These are phyloP conservation scores for Fagopyrum homotropicum DNA, from an alignment of 148 eudicot species.

Conservation along the genomic window DNA sequence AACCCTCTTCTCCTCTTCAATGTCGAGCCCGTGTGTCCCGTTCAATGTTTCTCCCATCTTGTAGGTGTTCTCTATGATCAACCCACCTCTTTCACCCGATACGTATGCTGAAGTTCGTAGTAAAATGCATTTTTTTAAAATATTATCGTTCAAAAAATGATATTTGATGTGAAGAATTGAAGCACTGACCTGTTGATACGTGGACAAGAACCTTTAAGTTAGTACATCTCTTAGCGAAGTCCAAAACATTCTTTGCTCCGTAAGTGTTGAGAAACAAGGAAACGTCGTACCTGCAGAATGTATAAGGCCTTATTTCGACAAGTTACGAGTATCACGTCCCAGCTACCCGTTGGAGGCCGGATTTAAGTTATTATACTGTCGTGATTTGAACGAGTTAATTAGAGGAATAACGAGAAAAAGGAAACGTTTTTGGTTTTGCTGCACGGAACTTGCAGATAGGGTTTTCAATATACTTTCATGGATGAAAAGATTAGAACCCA, in stretches of 20 bases:
- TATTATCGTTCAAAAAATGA: not conserved
- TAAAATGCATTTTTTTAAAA: not conserved
- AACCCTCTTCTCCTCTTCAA: conserved; percentile 36
- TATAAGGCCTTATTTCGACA: not conserved
- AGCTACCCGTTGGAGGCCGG: too few relatives aligned
- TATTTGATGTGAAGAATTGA: not conserved
- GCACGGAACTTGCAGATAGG: too few relatives aligned
- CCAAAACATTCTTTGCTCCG: conserved; percentile 35
- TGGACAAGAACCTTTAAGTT: conserved; percentile 38
- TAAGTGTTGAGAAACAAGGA: conserved; percentile 34
- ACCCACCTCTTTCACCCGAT: conserved; percentile 41
- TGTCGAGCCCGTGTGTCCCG: conserved; percentile 33
- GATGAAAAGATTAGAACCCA: too few relatives aligned
- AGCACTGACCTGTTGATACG: conserved; percentile 40
- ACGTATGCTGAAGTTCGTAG: conserved; percentile 35
- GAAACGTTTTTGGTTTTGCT: too few relatives aligned
- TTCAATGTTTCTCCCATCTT: conserved; percentile 33
- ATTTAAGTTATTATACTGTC: not conserved
- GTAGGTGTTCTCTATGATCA: conserved; percentile 32
- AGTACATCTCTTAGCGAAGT: conserved; percentile 39
- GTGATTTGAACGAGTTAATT: too few relatives aligned
- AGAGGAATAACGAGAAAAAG: too few relatives aligned
- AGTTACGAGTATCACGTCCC: not conserved
- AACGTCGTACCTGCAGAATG: conserved; percentile 30
- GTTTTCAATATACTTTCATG: too few relatives aligned